Percentiles rank a stretch among this genome's conserved stretches.
Evolutionary conservation across 179 eudicot species (phyloP).

Genomic region (Camellia oleifera): DNA sequence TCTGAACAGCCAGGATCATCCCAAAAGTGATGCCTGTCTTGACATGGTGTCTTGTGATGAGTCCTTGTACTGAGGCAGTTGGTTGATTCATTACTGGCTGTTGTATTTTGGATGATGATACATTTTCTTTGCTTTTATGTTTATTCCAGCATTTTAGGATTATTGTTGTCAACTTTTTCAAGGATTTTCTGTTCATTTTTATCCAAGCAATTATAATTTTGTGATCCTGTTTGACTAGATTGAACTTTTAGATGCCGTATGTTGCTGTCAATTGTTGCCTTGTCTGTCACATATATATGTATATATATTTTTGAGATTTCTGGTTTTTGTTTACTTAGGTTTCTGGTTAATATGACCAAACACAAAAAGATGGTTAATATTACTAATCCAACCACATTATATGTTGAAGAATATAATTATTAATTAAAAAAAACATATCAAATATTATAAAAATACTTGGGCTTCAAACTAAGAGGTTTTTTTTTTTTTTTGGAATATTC

Average conservation of each 20-base stretch:
- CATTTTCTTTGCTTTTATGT: background rate
- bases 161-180: background rate
- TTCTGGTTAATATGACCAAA: too few relatives aligned
- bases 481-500: too few relatives aligned
- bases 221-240: background rate
- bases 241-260: too few relatives aligned
- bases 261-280: background rate
- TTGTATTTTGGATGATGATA: background rate
- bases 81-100: background rate
- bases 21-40: constrained; percentile 15
- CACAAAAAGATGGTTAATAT: too few relatives aligned
- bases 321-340: too few relatives aligned
- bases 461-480: too few relatives aligned
- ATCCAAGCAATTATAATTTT: background rate
- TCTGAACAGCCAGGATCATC: constrained; percentile 23
- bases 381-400: too few relatives aligned
- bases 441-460: too few relatives aligned
- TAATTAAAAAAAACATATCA: too few relatives aligned
- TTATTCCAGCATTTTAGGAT: background rate
- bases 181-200: background rate
- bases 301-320: too few relatives aligned
- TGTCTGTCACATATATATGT: too few relatives aligned
- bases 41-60: background rate
- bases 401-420: too few relatives aligned
- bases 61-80: background rate